These are phyloP conservation scores for Drechslera avenae DNA, from an alignment of 2,329 filamentous ascomycete species.

Conservation along the genomic window DNA sequence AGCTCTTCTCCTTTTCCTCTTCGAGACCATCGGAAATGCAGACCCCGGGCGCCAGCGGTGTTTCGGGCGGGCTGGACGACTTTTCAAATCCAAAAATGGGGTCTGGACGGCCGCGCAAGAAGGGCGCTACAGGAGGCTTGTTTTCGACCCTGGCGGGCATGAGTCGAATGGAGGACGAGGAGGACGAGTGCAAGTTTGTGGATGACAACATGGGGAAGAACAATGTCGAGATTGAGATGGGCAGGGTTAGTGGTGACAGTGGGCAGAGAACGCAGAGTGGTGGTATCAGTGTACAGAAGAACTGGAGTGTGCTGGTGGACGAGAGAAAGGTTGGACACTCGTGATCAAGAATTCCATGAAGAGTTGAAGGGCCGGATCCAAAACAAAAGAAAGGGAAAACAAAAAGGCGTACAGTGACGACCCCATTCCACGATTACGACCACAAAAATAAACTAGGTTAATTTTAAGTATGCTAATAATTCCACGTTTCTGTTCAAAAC, in stretches of 20 bases:
- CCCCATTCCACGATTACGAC: too few species aligned
- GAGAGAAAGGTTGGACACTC: slow-evolving; percentile 3
- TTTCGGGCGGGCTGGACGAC: background rate
- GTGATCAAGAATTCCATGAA: background rate
- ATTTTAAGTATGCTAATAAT: too few species aligned
- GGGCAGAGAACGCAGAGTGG: background rate
- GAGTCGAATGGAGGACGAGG: slow-evolving; percentile 21
- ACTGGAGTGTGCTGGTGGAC: slow-evolving; percentile 14
- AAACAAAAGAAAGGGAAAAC: too few species aligned
- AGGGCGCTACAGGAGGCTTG: slow-evolving; percentile 26
- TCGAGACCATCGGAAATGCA: slow-evolving; percentile 19
- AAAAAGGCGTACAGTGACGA: too few species aligned
- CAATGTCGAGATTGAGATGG: slow-evolving; percentile 13
- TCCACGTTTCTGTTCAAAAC: too few species aligned
- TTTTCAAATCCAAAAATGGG: slow-evolving; percentile 1
- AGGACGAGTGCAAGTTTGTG: slow-evolving; percentile 20
- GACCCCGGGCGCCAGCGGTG: slow-evolving; percentile 14
- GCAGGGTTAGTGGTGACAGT: slow-evolving; percentile 12
- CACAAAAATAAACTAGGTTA: too few species aligned
- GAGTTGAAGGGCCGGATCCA: background rate
- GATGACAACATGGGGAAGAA: slow-evolving; percentile 14
- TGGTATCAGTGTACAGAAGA: slow-evolving; percentile 12
- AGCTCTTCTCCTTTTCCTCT: slow-evolving; percentile 25
- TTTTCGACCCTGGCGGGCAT: slow-evolving; percentile 29
- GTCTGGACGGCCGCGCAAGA: slow-evolving; percentile 20